Percentiles rank a stretch among this genome's conserved stretches.
phyloP scores from a whole-genome alignment of 306 rosid genomes.

The Delonix regia region DNA sequence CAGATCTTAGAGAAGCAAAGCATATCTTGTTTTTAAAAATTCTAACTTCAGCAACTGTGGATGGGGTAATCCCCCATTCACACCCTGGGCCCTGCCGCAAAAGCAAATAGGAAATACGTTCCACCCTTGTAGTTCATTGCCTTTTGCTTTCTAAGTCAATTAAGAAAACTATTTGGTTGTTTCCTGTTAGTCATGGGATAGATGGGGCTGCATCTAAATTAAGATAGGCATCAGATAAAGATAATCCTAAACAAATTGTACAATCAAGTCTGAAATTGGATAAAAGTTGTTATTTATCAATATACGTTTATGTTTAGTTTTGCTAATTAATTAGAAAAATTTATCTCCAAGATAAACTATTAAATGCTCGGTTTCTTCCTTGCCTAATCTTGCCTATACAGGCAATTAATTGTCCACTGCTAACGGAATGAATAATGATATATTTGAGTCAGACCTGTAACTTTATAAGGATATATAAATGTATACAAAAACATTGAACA shows the following conservation, averaged over 20 bases:
- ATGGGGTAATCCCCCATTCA: background rate
- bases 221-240: background rate
- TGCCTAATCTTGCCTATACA: background rate
- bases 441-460: background rate
- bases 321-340: background rate
- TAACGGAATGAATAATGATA: background rate
- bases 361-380: background rate
- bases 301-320: background rate
- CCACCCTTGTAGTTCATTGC: background rate
- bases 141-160: background rate
- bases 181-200: background rate
- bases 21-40: background rate
- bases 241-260: background rate
- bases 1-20: conserved; percentile 1
- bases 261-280: background rate
- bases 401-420: background rate
- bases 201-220: background rate
- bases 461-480: background rate
- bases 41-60: background rate
- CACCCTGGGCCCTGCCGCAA: background rate
- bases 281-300: background rate
- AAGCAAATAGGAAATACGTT: background rate
- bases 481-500: background rate
- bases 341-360: background rate
- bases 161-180: background rate